Evolutionary conservation across 2,329 filamentous ascomycete species (phyloP).

Genomic region (Sporothrix globosa): DNA sequence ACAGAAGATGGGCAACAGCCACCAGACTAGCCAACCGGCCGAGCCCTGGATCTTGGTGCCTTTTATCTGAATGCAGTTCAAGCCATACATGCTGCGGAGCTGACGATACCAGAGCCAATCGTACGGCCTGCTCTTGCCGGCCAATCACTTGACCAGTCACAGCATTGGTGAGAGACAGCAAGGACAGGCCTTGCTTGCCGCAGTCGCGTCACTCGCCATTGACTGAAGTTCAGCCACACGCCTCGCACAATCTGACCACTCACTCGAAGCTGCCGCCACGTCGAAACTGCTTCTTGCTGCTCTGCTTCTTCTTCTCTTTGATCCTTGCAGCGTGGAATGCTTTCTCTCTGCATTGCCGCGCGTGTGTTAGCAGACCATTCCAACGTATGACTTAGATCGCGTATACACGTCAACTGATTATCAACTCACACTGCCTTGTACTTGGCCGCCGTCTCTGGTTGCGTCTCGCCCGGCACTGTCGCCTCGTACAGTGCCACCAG

Average conservation of each 20-base stretch:
- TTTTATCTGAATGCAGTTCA: slow-evolving; percentile 15
- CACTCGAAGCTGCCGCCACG: slow-evolving; percentile 40
- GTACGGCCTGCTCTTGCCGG: neutral
- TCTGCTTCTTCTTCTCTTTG: slow-evolving; percentile 53
- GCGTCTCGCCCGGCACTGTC: slow-evolving; percentile 53
- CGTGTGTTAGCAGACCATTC: neutral
- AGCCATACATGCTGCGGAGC: neutral
- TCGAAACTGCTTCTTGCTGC: slow-evolving; percentile 55
- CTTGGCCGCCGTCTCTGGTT: slow-evolving; percentile 53
- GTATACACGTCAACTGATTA: neutral
- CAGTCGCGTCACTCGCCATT: neutral
- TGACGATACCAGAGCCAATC: neutral
- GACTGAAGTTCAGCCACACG: neutral
- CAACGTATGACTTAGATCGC: neutral
- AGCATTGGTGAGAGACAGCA: neutral
- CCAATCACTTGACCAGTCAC: neutral
- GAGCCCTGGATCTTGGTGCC: neutral
- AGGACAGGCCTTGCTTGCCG: neutral
- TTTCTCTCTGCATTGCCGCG: slow-evolving; percentile 47
- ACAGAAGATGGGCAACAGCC: neutral
- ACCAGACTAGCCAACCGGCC: neutral
- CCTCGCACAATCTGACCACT: neutral
- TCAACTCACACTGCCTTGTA: slow-evolving; percentile 52
- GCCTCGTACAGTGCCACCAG: slow-evolving; percentile 53
- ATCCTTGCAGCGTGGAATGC: slow-evolving; percentile 52